Conservation (phyloP, 192 early-diverging fungal genomes). For the Mortierella claussenii region DNA sequence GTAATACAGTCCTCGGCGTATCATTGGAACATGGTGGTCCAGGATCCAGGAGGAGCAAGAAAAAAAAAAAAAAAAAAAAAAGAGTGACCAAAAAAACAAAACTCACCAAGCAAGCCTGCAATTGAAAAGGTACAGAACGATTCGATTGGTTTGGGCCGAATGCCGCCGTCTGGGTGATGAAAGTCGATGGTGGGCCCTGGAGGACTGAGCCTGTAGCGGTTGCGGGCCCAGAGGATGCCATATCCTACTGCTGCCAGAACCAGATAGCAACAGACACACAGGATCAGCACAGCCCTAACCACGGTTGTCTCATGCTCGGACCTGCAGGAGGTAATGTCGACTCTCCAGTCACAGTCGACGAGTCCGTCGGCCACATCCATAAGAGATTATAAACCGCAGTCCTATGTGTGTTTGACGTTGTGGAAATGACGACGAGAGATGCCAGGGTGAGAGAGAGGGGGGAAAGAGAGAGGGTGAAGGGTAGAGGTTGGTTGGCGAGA, state of each 20-base stretch:
- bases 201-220: slow-evolving; percentile 38
- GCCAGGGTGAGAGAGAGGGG: background rate
- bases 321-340: slow-evolving; percentile 41
- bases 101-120: slow-evolving; percentile 40
- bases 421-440: background rate
- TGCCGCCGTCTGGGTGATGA: slow-evolving; percentile 48
- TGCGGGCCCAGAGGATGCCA: slow-evolving; percentile 46
- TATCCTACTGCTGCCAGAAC: slow-evolving; percentile 35
- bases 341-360: slow-evolving; percentile 52
- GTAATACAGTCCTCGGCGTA: too few species aligned
- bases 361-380: slow-evolving; percentile 48
- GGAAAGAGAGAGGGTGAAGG: background rate
- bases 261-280: slow-evolving; percentile 42
- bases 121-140: slow-evolving; percentile 48
- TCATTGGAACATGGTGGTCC: too few species aligned
- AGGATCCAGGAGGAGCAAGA: too few species aligned
- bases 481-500: background rate
- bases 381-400: background rate
- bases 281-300: slow-evolving; percentile 15
- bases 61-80: too few species aligned
- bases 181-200: slow-evolving; percentile 46
- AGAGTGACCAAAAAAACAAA: too few species aligned
- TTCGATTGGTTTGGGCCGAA: slow-evolving; percentile 51
- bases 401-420: too few species aligned
- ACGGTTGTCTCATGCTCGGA: slow-evolving; percentile 16